Conservation (phyloP, 495 filamentous ascomycete genomes). For the Aspergillus ellipticus region DNA sequence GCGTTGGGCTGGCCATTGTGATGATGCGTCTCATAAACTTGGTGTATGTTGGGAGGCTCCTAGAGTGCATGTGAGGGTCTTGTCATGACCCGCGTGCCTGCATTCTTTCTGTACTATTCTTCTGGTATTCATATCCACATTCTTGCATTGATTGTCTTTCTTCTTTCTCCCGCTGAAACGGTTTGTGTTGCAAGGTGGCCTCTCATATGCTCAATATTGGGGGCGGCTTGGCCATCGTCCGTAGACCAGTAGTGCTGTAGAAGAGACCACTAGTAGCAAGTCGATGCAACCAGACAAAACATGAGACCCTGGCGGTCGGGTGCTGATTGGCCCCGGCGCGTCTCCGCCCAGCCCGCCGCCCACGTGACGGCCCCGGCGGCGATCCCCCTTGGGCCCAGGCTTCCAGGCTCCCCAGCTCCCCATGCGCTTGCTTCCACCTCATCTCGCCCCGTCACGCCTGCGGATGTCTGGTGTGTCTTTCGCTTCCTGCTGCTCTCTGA, state of each 20-base stretch:
- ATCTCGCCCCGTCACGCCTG: no score
- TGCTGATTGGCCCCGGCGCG: no score
- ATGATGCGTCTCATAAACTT: not conserved
- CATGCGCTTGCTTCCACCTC: not conserved
- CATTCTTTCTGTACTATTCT: not conserved
- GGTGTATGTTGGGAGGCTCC: not conserved
- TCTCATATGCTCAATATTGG: no score
- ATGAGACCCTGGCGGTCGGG: no score
- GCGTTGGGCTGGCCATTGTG: not conserved
- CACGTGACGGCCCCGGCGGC: slow-evolving; percentile 1
- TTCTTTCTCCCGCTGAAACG: no score
- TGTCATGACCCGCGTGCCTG: not conserved
- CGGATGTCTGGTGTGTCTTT: not conserved
- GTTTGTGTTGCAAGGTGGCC: not conserved
- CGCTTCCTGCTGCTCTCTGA: not conserved
- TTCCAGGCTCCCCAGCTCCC: not conserved
- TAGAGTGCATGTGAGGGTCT: not conserved
- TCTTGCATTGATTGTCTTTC: no score
- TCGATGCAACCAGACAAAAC: no score
- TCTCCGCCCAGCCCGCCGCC: not conserved
- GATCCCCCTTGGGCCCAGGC: not conserved
- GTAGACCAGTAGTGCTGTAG: no score
- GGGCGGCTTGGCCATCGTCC: no score
- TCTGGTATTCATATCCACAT: not conserved
- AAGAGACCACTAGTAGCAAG: no score